Percentiles rank a stretch among this genome's conserved stretches.
Evolutionary conservation across 257 asterid species (phyloP).

Genomic region (Avicennia marina): DNA sequence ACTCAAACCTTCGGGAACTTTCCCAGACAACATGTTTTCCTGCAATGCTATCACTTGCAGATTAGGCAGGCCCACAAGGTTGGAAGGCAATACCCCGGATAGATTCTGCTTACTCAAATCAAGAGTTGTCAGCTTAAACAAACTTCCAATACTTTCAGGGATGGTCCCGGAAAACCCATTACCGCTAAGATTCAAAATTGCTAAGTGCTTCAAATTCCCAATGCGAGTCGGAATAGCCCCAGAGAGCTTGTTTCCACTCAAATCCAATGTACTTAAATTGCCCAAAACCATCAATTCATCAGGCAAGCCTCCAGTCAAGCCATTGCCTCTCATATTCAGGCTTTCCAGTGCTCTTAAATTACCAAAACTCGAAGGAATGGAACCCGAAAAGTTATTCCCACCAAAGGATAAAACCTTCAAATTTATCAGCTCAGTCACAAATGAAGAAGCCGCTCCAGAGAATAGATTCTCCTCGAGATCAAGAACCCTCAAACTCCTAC

Average conservation of each 20-base stretch:
- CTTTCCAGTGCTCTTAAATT: constrained; percentile 41
- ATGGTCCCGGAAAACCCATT: constrained; percentile 48
- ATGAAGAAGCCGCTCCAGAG: constrained; percentile 41
- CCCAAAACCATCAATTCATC: constrained; percentile 41
- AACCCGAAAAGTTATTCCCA: constrained; percentile 45
- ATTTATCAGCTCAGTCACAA: constrained; percentile 29
- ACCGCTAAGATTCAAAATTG: constrained; percentile 52
- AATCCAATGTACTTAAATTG: constrained; percentile 46
- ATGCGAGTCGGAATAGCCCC: constrained; percentile 47
- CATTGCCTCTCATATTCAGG: constrained; percentile 42
- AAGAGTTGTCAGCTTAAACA: constrained; percentile 43
- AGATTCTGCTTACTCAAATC: constrained; percentile 63
- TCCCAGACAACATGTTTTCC: constrained; percentile 52
- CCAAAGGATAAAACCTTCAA: constrained; percentile 43
- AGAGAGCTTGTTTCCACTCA: constrained; percentile 49
- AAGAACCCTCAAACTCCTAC: constrained; percentile 40
- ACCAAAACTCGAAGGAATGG: constrained; percentile 37
- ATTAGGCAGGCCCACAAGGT: constrained; percentile 64
- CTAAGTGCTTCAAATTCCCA: constrained; percentile 43
- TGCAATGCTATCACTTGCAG: constrained; percentile 67
- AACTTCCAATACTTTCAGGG: constrained; percentile 53
- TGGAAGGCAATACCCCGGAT: constrained; percentile 54
- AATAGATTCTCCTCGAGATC: constrained; percentile 59
- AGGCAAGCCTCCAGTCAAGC: constrained; percentile 42
- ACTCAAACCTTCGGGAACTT: constrained; percentile 66